phyloP scores from a whole-genome alignment of 768 basidiomycete species.

The Candolleomyces efflorescens region DNA sequence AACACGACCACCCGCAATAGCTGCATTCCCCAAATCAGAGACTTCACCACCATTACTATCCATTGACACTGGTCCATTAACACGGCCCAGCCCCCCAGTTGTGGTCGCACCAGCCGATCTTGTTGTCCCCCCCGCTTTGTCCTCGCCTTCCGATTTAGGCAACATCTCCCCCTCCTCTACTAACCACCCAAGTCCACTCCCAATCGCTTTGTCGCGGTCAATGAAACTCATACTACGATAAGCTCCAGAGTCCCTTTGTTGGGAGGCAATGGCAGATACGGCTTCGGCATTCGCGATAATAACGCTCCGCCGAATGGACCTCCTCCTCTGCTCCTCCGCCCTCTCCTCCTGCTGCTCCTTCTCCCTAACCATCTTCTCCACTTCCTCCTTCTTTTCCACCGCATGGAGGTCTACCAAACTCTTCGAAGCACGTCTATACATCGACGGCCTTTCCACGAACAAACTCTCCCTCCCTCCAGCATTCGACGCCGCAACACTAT shows the following conservation, averaged over 20 bases:
- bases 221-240: no score
- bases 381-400: conserved; percentile 26
- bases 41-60: neutral
- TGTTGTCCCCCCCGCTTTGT: neutral
- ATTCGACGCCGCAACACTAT: neutral
- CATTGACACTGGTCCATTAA: neutral
- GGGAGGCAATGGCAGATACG: no score
- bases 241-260: neutral
- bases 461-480: neutral
- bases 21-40: neutral
- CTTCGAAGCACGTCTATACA: conserved; percentile 57
- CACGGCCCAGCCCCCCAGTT: no score
- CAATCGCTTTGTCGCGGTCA: no score
- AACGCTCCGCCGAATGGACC: neutral
- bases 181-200: neutral
- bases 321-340: conserved; percentile 12
- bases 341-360: conserved; percentile 22
- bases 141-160: conserved; percentile 5
- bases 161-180: conserved; percentile 3
- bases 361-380: conserved; percentile 25
- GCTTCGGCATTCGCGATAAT: neutral
- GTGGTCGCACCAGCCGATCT: neutral
- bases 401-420: conserved; percentile 59
- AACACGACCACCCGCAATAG: neutral
- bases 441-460: conserved; percentile 27